Conservation (phyloP, 2,329 filamentous ascomycete genomes). For the Lecanicillium sp. region DNA sequence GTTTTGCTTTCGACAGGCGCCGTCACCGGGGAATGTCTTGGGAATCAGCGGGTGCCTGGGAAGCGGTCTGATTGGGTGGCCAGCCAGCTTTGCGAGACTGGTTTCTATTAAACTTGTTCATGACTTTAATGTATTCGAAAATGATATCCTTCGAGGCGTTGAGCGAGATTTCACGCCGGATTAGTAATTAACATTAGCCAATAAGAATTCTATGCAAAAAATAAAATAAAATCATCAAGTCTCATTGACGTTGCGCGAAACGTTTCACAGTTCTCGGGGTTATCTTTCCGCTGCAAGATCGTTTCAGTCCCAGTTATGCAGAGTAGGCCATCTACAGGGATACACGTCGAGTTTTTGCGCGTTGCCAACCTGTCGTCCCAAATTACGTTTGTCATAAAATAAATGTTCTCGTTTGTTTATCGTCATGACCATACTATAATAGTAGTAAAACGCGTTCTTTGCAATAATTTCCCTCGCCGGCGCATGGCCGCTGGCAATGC, state of each 20-base stretch:
- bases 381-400: no score
- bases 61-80: not conserved
- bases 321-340: no score
- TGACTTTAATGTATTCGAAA: not conserved
- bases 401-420: no score
- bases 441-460: no score
- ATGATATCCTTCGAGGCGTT: conserved; percentile 9
- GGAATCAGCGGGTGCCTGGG: conserved; percentile 2
- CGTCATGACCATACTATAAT: no score
- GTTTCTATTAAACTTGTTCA: not conserved
- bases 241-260: not conserved
- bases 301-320: conserved; percentile 3
- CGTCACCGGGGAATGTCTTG: not conserved
- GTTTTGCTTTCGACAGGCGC: not conserved
- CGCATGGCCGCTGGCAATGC: no score
- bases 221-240: not conserved
- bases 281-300: not conserved
- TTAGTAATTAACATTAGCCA: not conserved
- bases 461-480: no score
- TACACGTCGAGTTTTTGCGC: no score
- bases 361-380: no score
- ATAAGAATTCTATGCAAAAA: not conserved
- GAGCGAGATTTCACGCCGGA: not conserved
- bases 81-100: not conserved
- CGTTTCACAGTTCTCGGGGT: not conserved